Conservation (phyloP, 306 rosid genomes). For the Malus domestica region ASM211411v1 NC_041789.1:31593501-31594000, state of each 20-base stretch:
- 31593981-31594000: conserved; percentile 81
- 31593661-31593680: conserved; percentile 5
- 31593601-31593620: conserved; percentile 14
- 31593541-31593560: conserved; percentile 24
- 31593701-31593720: neutral
- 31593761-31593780: neutral
- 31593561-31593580: conserved; percentile 20
- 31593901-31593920: conserved; percentile 67
- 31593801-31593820: conserved; percentile 41
- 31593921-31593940: conserved; percentile 58
- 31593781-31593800: conserved; percentile 17
- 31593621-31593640: conserved; percentile 25
- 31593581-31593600: conserved; percentile 13
- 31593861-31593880: conserved; percentile 68
- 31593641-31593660: conserved; percentile 11
- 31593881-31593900: conserved; percentile 86
- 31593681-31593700: neutral
- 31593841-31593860: conserved; percentile 53
- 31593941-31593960: conserved; percentile 61
- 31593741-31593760: conserved; percentile 21
- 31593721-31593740: neutral
- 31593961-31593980: conserved; percentile 45
- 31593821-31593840: conserved; percentile 35
- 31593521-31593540: conserved; percentile 24
- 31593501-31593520: conserved; percentile 1